Percentiles rank a stretch among this genome's conserved stretches.
These are phyloP conservation scores for Kodamaea jinghongensis DNA, from an alignment of 805 yeast genomes.

Conservation along the genomic window DNA sequence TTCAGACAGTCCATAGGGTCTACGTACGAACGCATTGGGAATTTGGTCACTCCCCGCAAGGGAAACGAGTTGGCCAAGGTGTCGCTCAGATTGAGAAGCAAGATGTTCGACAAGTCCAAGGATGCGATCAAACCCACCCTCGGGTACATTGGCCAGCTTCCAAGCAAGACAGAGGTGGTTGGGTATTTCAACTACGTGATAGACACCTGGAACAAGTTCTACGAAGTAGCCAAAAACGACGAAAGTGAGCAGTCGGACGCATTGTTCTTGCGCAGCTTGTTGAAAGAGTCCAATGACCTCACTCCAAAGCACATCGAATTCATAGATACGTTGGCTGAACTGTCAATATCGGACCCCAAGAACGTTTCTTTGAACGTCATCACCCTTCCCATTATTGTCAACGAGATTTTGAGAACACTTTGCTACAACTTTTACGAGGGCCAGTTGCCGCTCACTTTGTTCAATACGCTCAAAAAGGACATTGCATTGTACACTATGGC, in stretches of 20 bases:
- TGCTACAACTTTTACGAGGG: constrained; percentile 32
- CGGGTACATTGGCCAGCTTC: constrained; percentile 17
- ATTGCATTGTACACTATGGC: constrained; percentile 30
- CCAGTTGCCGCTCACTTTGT: constrained; percentile 32
- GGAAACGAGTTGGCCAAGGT: constrained; percentile 7
- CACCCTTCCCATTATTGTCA: constrained; percentile 37
- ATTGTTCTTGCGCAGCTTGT: constrained; percentile 3
- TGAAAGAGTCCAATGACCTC: constrained; percentile 12
- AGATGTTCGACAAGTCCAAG: constrained; percentile 16
- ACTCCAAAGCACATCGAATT: constrained; percentile 18
- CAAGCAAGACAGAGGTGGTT: constrained; percentile 14
- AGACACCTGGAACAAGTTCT: constrained; percentile 7
- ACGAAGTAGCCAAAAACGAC: constrained; percentile 7
- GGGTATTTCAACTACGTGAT: constrained; percentile 17
- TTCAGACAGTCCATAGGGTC: constrained; percentile 9
- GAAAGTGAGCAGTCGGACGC: neutral
- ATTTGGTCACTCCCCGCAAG: constrained; percentile 7
- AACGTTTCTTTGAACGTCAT: constrained; percentile 29
- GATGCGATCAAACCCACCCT: constrained; percentile 22
- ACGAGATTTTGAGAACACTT: constrained; percentile 25
- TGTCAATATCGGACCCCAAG: constrained; percentile 18
- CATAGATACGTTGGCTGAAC: constrained; percentile 14
- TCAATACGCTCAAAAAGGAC: constrained; percentile 34
- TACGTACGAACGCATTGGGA: constrained; percentile 6
- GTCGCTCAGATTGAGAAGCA: constrained; percentile 12